Evolutionary conservation across 1,284 basidiomycete genomes (phyloP), one percentile per base, ranked within the genome.

Genomic region (Tilletia indica): DNA sequence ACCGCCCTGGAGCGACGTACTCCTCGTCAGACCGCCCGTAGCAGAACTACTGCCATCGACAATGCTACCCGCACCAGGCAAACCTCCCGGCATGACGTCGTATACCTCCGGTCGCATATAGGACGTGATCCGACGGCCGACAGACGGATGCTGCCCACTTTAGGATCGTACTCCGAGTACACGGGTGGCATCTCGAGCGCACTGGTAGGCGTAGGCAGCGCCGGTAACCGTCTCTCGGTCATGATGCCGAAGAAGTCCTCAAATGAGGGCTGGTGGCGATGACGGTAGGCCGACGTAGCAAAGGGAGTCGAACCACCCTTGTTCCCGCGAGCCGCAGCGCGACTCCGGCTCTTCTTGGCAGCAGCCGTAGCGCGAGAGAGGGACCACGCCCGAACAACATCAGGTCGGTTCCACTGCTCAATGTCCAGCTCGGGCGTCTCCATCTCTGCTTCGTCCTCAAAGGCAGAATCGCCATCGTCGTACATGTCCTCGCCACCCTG

Each of bases 181-280:
- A 81, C 76, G 14, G 80, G 80, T 5, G 80, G 80, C 70, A 81
- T 70, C 34, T 80, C 80, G 16, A 81, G 69, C 21, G 80, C 68
- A 45, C 74, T 73, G 19, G 77, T 68, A 9, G 76, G 72, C 5
- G 72, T 75, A 64, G 71, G 73, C 69, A 81, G 68, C 0, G 80
- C 67, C 0, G 80, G 80, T 12, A 80, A 72, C 16, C 54, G 49
- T 5, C 8, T 16, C 12, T 68, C 58, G 31, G 71, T 71, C 31
- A 81, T 67, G 21, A 81, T 78, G 31, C 80, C 80, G 58, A 81
- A 81, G 64, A 81, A 81, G 70, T 81, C 80, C 54, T 81, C 80
- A n/a, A 77, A 75, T 31, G 49, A 67, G 2, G 69, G 54, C 58
- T 70, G 63, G 34, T 38, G n/a, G 36, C 38, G 45, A 0, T 70